Evolutionary conservation across 139 green algal species (phyloP).

Genomic region (Limnomonas spitsbergensis): DNA sequence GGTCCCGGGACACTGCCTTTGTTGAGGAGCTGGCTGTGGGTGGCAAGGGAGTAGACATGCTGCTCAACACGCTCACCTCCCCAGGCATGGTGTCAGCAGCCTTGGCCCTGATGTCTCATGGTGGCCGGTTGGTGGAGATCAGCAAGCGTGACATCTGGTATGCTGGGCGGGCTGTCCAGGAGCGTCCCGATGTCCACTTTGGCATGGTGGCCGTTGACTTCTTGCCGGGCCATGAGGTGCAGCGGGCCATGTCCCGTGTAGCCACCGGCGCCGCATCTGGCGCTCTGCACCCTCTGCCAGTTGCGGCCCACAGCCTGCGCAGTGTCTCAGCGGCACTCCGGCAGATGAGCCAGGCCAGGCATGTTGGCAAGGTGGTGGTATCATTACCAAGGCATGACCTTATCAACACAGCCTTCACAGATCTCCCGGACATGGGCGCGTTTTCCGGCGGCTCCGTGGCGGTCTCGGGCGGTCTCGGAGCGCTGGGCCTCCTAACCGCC

Average conservation of each 20-base stretch:
- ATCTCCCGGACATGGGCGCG: conserved; percentile 5
- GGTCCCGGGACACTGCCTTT: conserved; percentile 70
- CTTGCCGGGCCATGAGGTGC: conserved; percentile 60
- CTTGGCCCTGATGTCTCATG: conserved; percentile 47
- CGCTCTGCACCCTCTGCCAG: conserved; percentile 40
- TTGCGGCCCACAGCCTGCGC: conserved; percentile 32
- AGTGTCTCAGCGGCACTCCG: conserved; percentile 66
- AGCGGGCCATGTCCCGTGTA: conserved; percentile 40
- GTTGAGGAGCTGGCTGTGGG: conserved; percentile 36
- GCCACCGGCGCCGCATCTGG: conserved; percentile 33
- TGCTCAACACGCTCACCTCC: conserved; percentile 83
- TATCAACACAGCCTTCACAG: neutral
- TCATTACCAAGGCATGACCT: neutral
- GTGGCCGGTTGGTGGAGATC: conserved; percentile 79
- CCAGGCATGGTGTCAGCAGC: conserved; percentile 76
- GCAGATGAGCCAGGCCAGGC: conserved; percentile 76
- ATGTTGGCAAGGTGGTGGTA: conserved; percentile 85
- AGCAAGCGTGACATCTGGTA: conserved; percentile 85
- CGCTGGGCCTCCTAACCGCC: conserved; percentile 60
- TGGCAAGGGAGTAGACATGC: conserved; percentile 32
- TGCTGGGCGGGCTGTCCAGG: conserved; percentile 50
- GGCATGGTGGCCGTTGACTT: conserved; percentile 84
- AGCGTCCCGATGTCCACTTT: conserved; percentile 77
- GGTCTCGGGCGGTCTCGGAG: conserved; percentile 67
- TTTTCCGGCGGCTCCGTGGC: conserved; percentile 20